phyloP scores from a whole-genome alignment of 208 protist species.

The Leishmania braziliensis region DNA sequence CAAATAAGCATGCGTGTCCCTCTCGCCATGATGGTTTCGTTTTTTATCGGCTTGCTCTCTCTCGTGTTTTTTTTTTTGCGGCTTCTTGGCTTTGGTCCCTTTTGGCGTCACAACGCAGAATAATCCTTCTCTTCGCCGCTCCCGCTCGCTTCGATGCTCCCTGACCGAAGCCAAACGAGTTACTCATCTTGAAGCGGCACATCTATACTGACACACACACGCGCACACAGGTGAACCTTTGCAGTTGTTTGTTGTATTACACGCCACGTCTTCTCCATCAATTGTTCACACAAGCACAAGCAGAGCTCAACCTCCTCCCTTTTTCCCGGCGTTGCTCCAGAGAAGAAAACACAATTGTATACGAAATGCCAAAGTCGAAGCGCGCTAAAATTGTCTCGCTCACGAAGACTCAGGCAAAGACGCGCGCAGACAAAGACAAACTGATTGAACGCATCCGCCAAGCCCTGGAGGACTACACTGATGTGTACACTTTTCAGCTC shows the following conservation, averaged over 20 bases:
- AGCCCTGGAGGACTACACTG: slow-evolving; percentile 82
- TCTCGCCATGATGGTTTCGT: neutral
- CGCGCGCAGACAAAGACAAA: slow-evolving; percentile 87
- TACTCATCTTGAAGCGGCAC: neutral
- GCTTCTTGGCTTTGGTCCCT: neutral
- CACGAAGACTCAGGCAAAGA: slow-evolving; percentile 91
- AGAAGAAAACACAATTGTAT: neutral
- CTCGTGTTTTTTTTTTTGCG: neutral
- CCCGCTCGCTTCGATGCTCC: neutral
- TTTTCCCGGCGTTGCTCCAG: no score
- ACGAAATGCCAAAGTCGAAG: slow-evolving; percentile 88
- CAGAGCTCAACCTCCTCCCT: neutral
- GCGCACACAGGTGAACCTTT: no score
- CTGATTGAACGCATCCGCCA: slow-evolving; percentile 91
- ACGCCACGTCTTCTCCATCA: neutral
- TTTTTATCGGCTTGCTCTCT: neutral
- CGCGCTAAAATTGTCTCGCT: slow-evolving; percentile 83
- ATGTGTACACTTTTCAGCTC: slow-evolving; percentile 86
- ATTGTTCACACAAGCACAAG: neutral
- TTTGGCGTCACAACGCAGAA: neutral
- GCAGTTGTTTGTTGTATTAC: neutral
- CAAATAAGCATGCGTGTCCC: neutral
- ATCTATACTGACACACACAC: neutral
- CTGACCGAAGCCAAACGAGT: neutral
- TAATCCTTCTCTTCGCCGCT: neutral